These are phyloP conservation scores for Nicotiana undulata DNA, from an alignment of 257 asterid genomes.

Conservation along the genomic window DNA sequence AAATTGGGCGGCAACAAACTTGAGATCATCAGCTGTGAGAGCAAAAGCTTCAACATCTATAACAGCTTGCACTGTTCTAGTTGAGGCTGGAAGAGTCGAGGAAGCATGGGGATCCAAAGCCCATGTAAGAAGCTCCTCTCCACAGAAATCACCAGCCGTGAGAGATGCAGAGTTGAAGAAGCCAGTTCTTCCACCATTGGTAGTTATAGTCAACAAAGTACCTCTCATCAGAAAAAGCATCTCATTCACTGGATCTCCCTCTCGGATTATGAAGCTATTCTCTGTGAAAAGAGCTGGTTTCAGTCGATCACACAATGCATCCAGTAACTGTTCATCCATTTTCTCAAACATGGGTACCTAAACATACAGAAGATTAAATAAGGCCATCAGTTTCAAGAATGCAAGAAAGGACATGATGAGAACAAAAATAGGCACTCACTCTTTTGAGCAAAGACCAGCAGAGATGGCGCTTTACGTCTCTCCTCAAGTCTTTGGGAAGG, in stretches of 20 bases:
- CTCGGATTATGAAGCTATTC: slow-evolving; percentile 44
- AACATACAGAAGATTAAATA: not conserved
- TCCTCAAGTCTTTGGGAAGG: slow-evolving; percentile 59
- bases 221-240: slow-evolving; percentile 71
- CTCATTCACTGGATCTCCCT: slow-evolving; percentile 62
- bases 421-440: slow-evolving; percentile 21
- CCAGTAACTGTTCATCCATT: slow-evolving; percentile 55
- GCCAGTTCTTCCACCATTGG: slow-evolving; percentile 57
- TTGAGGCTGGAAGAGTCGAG: slow-evolving; percentile 23
- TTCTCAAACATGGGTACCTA: slow-evolving; percentile 61
- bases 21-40: slow-evolving; percentile 21
- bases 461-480: slow-evolving; percentile 64
- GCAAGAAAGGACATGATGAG: not conserved
- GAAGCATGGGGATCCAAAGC: slow-evolving; percentile 25
- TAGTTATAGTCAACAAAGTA: slow-evolving; percentile 37
- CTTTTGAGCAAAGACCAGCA: slow-evolving; percentile 54
- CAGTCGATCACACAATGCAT: slow-evolving; percentile 42
- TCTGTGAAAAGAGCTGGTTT: slow-evolving; percentile 49
- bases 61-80: slow-evolving; percentile 26
- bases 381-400: not conserved
- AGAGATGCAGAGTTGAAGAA: slow-evolving; percentile 49
- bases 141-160: slow-evolving; percentile 32
- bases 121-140: slow-evolving; percentile 33
- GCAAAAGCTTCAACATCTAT: slow-evolving; percentile 26
- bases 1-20: slow-evolving; percentile 28